Percentiles rank a stretch among this genome's conserved stretches.
Conservation (phyloP, 495 filamentous ascomycete genomes). For the Corynascus novoguineensis region DNA sequence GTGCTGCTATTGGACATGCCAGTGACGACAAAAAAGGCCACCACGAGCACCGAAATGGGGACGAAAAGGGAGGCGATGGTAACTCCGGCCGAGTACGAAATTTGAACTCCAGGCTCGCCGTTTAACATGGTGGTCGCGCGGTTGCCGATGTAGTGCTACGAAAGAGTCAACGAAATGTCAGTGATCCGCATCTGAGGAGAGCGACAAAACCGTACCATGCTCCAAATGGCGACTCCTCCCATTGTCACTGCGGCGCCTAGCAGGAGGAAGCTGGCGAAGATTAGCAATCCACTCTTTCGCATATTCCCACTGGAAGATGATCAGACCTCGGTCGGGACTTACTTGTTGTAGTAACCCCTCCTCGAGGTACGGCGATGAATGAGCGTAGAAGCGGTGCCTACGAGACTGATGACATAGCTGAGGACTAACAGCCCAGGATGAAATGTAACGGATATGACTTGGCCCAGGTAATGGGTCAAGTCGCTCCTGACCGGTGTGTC, state of each 20-base stretch:
- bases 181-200: not conserved
- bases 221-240: constrained; percentile 75
- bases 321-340: not conserved
- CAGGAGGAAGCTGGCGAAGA: constrained; percentile 57
- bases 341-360: constrained; percentile 67
- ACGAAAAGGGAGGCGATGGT: constrained; percentile 77
- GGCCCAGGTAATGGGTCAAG: constrained; percentile 29
- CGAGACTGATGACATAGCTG: constrained; percentile 71
- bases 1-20: constrained; percentile 52
- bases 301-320: not conserved
- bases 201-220: constrained; percentile 35
- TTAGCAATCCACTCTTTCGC: not conserved
- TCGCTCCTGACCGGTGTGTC: constrained; percentile 6
- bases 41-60: constrained; percentile 65
- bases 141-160: constrained; percentile 74
- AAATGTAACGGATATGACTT: constrained; percentile 51
- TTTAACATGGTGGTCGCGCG: constrained; percentile 65
- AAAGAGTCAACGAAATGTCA: constrained; percentile 1
- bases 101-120: constrained; percentile 57
- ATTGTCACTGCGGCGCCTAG: constrained; percentile 66
- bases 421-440: constrained; percentile 59
- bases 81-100: constrained; percentile 65
- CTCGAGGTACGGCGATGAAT: constrained; percentile 68
- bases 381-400: constrained; percentile 72
- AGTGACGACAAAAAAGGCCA: constrained; percentile 68